These are phyloP conservation scores for Leishmania guyanensis DNA, from an alignment of 208 protist species.

Conservation along the genomic window DNA sequence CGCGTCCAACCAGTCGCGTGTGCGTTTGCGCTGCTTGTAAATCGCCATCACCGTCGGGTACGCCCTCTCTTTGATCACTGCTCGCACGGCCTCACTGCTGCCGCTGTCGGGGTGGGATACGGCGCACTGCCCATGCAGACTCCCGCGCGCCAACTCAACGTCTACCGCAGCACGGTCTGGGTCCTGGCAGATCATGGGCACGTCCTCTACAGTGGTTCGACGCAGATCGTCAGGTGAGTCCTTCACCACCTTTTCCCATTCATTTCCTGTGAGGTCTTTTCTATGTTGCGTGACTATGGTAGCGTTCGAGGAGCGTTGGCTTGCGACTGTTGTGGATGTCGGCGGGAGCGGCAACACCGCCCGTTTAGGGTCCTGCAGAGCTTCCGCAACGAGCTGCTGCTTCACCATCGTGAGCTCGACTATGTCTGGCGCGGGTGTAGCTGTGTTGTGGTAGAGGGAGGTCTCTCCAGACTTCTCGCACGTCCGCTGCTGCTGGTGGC, in stretches of 20 bases:
- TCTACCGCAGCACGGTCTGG: constrained; percentile 36
- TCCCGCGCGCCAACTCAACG: constrained; percentile 30
- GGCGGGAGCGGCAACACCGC: not conserved
- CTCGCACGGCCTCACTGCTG: constrained; percentile 14
- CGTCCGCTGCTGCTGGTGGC: not conserved
- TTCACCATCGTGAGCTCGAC: constrained; percentile 9
- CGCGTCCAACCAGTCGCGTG: constrained; percentile 6
- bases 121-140: constrained; percentile 38
- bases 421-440: not conserved
- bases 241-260: constrained; percentile 27
- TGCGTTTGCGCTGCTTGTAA: constrained; percentile 14
- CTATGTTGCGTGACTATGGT: constrained; percentile 12
- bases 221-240: constrained; percentile 32
- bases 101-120: constrained; percentile 32
- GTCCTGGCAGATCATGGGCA: constrained; percentile 12
- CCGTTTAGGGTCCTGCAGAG: not conserved
- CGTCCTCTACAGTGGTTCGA: constrained; percentile 13
- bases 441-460: not conserved
- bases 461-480: not conserved
- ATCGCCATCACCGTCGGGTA: constrained; percentile 16
- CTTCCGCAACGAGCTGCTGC: constrained; percentile 2
- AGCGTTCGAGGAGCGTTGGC: constrained; percentile 2
- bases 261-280: constrained; percentile 13
- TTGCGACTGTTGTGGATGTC: not conserved
- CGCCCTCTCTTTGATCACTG: constrained; percentile 9